Evolutionary conservation across 345 rosid genomes (phyloP).

Genomic region (Citrus australasica): DNA sequence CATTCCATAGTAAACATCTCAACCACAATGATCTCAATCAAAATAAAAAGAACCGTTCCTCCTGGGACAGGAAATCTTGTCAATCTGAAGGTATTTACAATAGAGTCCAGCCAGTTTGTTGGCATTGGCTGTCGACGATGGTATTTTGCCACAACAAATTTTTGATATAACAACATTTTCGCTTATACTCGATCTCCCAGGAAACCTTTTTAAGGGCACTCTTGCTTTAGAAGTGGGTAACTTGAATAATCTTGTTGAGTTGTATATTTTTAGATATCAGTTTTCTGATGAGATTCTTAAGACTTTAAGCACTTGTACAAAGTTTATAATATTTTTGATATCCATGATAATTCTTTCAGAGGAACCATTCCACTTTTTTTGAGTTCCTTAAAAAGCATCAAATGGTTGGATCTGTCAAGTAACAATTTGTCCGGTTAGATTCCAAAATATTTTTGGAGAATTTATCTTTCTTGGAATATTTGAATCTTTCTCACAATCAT

Average conservation of each 20-base stretch:
- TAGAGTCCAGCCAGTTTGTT: not conserved
- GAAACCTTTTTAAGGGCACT: slow-evolving; percentile 5
- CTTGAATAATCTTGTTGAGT: not conserved
- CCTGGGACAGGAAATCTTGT: not conserved
- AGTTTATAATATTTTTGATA: not conserved
- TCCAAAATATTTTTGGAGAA: not conserved
- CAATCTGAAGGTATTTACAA: not conserved
- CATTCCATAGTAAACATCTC: slow-evolving; percentile 12
- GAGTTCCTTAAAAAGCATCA: not conserved
- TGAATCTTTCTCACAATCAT: slow-evolving; percentile 13
- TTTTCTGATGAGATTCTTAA: slow-evolving; percentile 7
- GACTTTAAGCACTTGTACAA: slow-evolving; percentile 2
- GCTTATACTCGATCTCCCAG: not conserved
- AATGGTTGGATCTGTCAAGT: slow-evolving; percentile 2
- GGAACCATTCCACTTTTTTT: slow-evolving; percentile 1
- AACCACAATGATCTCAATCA: not conserved
- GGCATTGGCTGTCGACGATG: not conserved
- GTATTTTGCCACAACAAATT: slow-evolving; percentile 1
- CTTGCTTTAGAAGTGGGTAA: slow-evolving; percentile 8
- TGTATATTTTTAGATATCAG: slow-evolving; percentile 8
- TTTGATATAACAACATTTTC: not conserved
- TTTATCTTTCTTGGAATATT: not conserved
- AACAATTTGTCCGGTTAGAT: slow-evolving; percentile 12
- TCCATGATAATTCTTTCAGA: not conserved
- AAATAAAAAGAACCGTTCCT: not conserved